Percentiles rank a stretch among this genome's conserved stretches.
Conservation (phyloP, 768 basidiomycete species). For the Harrya chromipes region DNA sequence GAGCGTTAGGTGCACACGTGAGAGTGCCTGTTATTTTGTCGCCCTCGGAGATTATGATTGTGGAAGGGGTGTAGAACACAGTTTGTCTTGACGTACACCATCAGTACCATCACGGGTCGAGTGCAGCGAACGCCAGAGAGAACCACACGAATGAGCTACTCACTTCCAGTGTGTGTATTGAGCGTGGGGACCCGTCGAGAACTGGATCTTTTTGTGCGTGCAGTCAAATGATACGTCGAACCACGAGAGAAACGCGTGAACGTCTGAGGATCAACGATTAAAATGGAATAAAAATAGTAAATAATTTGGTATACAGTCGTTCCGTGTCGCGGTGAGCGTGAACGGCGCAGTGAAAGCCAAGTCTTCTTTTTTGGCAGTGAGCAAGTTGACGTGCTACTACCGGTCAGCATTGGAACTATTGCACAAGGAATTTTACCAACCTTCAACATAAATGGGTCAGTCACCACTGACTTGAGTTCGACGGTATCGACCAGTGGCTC, state of each 20-base stretch:
- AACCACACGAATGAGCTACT: constrained; percentile 31
- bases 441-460: constrained; percentile 88
- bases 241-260: constrained; percentile 99
- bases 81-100: constrained; percentile 64
- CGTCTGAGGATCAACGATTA: constrained; percentile 49
- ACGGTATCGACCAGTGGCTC: constrained; percentile 99
- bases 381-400: constrained; percentile 80
- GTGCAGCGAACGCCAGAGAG: background rate
- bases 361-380: constrained; percentile 93
- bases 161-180: constrained; percentile 97
- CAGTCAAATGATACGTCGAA: constrained; percentile 96
- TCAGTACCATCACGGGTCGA: background rate
- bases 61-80: constrained; percentile 92
- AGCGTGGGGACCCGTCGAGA: constrained; percentile 97
- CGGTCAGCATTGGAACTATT: constrained; percentile 4
- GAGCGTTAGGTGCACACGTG: constrained; percentile 80
- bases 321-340: constrained; percentile 74
- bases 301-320: constrained; percentile 71
- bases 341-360: constrained; percentile 83
- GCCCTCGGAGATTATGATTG: constrained; percentile 64
- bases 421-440: constrained; percentile 36
- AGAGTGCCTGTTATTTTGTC: constrained; percentile 73
- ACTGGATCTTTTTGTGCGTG: constrained; percentile 92
- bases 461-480: constrained; percentile 92
- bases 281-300: background rate